A percentile compares a stretch with the other conserved stretches of the same genome.
Conservation (phyloP, 768 basidiomycete genomes). For the Lentinula boryana region DNA sequence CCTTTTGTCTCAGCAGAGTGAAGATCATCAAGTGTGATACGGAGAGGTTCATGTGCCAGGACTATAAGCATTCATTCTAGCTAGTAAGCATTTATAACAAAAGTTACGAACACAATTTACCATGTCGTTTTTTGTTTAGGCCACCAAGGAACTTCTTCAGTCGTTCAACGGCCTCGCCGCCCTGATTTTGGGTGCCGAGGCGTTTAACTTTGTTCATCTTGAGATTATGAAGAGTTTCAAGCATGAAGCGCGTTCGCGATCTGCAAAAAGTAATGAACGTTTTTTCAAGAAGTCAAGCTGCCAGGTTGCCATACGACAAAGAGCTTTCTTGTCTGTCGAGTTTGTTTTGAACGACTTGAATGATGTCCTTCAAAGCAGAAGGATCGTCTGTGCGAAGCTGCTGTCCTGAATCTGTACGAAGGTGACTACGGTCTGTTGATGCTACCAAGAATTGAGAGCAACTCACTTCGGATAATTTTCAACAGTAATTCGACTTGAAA, state of each 20-base stretch:
- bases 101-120: slow-evolving; percentile 29
- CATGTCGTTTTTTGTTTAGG: slow-evolving; percentile 70
- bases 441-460: background rate
- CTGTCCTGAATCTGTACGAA: slow-evolving; percentile 72
- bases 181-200: slow-evolving; percentile 58
- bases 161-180: slow-evolving; percentile 68
- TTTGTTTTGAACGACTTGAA: slow-evolving; percentile 73
- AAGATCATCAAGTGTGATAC: slow-evolving; percentile 81
- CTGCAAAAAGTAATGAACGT: slow-evolving; percentile 29
- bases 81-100: background rate
- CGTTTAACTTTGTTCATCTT: slow-evolving; percentile 86
- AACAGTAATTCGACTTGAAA: slow-evolving; percentile 82
- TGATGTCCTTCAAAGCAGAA: slow-evolving; percentile 85
- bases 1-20: slow-evolving; percentile 79
- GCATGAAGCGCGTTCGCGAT: slow-evolving; percentile 91
- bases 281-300: background rate
- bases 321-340: slow-evolving; percentile 43
- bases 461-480: slow-evolving; percentile 76
- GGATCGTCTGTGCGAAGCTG: slow-evolving; percentile 93
- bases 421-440: background rate
- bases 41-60: slow-evolving; percentile 77
- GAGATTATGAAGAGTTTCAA: slow-evolving; percentile 87
- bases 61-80: slow-evolving; percentile 35
- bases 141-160: slow-evolving; percentile 85
- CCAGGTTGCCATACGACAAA: slow-evolving; percentile 37